Conservation (phyloP, 129 eudicot species). For the Flaveria trinervia region DNA sequence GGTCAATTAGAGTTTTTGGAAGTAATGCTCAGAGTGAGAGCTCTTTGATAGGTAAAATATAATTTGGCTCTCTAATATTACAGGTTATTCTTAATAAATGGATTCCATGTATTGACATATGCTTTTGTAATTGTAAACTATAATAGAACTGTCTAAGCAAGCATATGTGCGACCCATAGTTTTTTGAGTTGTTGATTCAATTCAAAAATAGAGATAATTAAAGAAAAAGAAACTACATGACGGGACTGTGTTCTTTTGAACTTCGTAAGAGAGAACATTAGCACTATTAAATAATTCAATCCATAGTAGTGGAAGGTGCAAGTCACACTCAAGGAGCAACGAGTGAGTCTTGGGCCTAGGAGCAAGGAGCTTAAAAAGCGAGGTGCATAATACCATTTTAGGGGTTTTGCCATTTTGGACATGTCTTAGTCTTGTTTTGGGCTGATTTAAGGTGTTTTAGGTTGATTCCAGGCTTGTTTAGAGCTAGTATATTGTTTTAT, state of each 20-base stretch:
- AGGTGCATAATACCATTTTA: not conserved
- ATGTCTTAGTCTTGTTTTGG: too few species aligned
- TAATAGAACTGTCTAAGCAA: not conserved
- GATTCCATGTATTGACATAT: conserved; percentile 10
- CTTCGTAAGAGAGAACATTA: conserved; percentile 2
- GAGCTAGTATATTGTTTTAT: too few species aligned
- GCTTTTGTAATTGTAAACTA: not conserved
- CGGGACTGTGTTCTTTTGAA: not conserved
- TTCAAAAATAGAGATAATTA: not conserved
- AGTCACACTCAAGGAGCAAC: not conserved
- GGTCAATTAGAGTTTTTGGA: not conserved
- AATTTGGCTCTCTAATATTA: not conserved
- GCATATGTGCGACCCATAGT: not conserved
- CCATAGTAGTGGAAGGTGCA: not conserved
- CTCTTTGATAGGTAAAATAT: not conserved
- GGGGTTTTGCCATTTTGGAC: too few species aligned
- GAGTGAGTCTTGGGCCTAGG: too few species aligned
- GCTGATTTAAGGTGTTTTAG: too few species aligned
- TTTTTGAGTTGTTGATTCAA: not conserved
- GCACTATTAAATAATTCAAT: not conserved
- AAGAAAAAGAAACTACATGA: not conserved
- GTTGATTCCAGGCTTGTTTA: too few species aligned
- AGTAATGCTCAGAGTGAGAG: not conserved
- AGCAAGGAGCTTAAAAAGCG: too few species aligned
- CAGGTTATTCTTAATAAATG: not conserved